phyloP scores from a whole-genome alignment of 2,329 filamentous ascomycete species.

The Pyricularia grisea region DNA sequence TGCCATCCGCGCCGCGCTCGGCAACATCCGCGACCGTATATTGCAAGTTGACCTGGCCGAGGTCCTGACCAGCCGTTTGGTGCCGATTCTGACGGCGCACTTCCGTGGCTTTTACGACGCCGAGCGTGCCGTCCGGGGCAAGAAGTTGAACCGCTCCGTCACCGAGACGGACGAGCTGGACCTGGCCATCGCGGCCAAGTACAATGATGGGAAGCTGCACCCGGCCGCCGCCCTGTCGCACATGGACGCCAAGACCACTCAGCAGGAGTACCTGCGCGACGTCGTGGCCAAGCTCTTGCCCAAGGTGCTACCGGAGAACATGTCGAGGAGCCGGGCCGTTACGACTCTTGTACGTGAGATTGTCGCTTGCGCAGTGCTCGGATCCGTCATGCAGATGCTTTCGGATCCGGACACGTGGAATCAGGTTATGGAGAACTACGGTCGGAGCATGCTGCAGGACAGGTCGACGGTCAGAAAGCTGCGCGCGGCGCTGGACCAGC shows the following conservation, averaged over 20 bases:
- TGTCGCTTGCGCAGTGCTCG: conserved; percentile 83
- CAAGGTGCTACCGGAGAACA: conserved; percentile 59
- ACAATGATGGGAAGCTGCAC: conserved; percentile 80
- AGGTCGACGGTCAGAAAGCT: conserved; percentile 89
- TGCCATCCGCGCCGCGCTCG: conserved; percentile 63
- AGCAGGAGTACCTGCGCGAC: conserved; percentile 81
- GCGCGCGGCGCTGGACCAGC: conserved; percentile 84
- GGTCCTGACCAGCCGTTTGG: conserved; percentile 67
- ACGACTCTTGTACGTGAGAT: conserved; percentile 78
- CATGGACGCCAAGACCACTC: conserved; percentile 72
- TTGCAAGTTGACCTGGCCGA: conserved; percentile 75
- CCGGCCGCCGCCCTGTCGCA: conserved; percentile 74
- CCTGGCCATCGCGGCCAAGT: conserved; percentile 90
- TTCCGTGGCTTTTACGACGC: conserved; percentile 87
- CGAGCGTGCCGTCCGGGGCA: conserved; percentile 76
- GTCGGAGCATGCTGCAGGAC: conserved; percentile 82
- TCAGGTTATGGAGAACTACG: conserved; percentile 83
- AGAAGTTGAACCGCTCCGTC: conserved; percentile 77
- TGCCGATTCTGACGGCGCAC: conserved; percentile 82
- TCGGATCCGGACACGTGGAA: conserved; percentile 97
- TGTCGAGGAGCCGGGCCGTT: conserved; percentile 73
- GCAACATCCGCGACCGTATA: conserved; percentile 62
- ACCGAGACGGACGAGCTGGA: conserved; percentile 97
- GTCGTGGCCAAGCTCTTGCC: conserved; percentile 66
- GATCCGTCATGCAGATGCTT: conserved; percentile 69